These are phyloP conservation scores for Eucalyptus leucophloia DNA, from an alignment of 345 rosid genomes.

Conservation along the genomic window DNA sequence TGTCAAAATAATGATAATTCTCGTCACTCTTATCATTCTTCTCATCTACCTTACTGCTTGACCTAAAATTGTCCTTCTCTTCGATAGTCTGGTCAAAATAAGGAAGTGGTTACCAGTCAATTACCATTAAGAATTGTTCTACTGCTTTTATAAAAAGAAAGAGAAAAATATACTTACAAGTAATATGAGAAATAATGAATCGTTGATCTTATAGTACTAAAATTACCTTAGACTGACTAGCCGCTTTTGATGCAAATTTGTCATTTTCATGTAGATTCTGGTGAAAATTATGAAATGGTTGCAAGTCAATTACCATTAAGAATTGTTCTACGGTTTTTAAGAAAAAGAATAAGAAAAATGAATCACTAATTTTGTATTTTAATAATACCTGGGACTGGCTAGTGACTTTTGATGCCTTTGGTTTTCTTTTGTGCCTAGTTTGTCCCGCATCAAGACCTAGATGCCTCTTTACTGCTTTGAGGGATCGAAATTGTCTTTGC, in stretches of 20 bases:
- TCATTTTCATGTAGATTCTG: neutral
- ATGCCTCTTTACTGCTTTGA: neutral
- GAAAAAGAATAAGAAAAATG: neutral
- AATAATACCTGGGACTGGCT: neutral
- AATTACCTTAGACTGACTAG: neutral
- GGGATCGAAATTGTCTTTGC: neutral
- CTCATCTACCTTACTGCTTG: neutral
- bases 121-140: neutral
- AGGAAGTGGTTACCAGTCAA: neutral
- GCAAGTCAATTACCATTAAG: neutral
- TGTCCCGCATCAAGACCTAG: neutral
- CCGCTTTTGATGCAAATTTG: neutral
- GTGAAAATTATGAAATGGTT: neutral
- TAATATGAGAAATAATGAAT: neutral
- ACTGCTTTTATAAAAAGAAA: neutral
- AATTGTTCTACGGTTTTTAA: neutral
- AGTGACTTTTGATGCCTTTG: neutral
- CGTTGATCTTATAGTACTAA: neutral
- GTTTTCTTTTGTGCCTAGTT: neutral
- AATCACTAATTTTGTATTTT: neutral
- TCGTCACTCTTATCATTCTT: neutral
- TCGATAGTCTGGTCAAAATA: neutral
- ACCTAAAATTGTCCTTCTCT: neutral
- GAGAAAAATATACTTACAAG: neutral
- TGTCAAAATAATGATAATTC: neutral